phyloP scores from a whole-genome alignment of 257 asterid species.

The Voacanga thouarsii region DNA sequence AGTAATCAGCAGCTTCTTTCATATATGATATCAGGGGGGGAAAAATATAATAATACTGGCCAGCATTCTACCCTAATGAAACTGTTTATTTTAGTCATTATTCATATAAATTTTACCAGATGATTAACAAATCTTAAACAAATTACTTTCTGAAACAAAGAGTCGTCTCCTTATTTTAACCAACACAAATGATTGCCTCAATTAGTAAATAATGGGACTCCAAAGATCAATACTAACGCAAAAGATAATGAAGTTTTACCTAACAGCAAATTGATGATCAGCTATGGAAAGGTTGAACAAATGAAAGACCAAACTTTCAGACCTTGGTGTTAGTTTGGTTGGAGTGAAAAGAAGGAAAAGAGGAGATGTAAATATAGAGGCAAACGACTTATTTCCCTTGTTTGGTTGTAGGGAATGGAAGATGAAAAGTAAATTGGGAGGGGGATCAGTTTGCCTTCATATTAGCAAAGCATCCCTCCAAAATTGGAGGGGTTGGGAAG shows the following conservation, averaged over 20 bases:
- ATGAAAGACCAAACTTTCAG: not conserved
- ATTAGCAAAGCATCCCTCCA: too few relatives aligned
- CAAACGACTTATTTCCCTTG: too few relatives aligned
- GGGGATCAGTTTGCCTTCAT: too few relatives aligned
- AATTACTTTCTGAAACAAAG: not conserved
- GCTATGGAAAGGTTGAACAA: not conserved
- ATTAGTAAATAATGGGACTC: not conserved
- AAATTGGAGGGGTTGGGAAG: too few relatives aligned
- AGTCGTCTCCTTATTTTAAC: not conserved
- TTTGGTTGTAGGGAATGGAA: too few relatives aligned
- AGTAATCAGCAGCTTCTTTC: not conserved
- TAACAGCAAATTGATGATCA: conserved; percentile 4
- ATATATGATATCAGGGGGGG: not conserved
- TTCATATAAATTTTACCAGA: not conserved
- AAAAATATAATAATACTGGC: not conserved
- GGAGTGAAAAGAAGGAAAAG: too few relatives aligned
- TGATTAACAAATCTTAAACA: not conserved
- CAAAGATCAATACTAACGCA: not conserved
- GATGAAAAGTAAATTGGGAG: too few relatives aligned
- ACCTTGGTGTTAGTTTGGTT: not conserved
- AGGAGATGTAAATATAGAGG: too few relatives aligned
- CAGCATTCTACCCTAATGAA: not conserved
- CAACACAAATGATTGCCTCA: not conserved
- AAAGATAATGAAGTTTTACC: not conserved
- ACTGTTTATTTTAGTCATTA: not conserved